Conservation (phyloP, 305 asterid genomes). For the Solanum hybrid region DNA sequence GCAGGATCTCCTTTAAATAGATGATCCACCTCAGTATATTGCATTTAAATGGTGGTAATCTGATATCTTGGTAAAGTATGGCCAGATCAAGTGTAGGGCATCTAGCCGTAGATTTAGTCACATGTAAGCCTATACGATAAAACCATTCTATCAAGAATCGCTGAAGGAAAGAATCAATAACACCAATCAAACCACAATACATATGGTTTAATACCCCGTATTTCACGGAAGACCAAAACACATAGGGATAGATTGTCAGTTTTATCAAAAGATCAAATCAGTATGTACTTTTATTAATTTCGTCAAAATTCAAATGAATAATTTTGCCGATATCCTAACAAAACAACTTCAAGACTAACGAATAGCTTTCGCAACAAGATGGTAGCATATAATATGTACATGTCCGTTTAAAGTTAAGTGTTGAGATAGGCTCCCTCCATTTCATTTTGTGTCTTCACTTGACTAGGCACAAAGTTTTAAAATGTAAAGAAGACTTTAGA, state of each 20-base stretch:
- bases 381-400: neutral
- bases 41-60: neutral
- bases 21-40: neutral
- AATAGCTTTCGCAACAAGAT: neutral
- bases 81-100: neutral
- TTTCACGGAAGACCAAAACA: neutral
- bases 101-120: neutral
- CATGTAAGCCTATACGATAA: neutral
- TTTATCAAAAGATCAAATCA: neutral
- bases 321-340: neutral
- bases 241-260: neutral
- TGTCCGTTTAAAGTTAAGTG: neutral
- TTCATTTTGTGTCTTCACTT: neutral
- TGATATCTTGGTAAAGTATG: neutral
- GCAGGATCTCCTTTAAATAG: neutral
- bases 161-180: neutral
- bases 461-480: neutral
- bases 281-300: neutral
- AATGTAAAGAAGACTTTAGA: neutral
- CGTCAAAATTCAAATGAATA: neutral
- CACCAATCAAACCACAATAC: neutral
- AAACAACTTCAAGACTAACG: neutral
- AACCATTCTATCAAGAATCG: neutral
- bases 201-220: neutral
- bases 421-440: neutral